Conservation (phyloP, 2,329 filamentous ascomycete species). For the Zymoseptoria tritici region DNA sequence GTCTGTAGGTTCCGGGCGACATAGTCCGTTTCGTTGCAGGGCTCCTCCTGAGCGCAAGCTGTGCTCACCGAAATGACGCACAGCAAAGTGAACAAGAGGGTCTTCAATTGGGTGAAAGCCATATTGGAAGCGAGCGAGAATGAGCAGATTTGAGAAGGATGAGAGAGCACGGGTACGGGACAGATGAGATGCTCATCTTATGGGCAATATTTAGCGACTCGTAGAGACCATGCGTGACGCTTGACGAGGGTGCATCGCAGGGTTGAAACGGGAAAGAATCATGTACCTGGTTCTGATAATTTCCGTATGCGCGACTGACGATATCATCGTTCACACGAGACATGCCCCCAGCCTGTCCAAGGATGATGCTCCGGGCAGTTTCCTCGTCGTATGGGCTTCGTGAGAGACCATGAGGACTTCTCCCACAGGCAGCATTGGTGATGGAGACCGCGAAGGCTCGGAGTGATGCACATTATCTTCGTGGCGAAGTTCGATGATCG, state of each 20-base stretch:
- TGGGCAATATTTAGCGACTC: not conserved
- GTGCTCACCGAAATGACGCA: not conserved
- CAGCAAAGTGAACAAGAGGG: not conserved
- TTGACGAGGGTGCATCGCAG: not conserved
- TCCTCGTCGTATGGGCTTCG: no score
- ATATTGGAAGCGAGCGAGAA: not conserved
- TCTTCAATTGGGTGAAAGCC: not conserved
- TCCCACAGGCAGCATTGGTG: no score
- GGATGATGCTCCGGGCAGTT: no score
- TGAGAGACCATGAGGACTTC: no score
- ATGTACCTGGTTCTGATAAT: not conserved
- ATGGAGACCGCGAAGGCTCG: not conserved
- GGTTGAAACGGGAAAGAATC: not conserved
- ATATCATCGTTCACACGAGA: not conserved
- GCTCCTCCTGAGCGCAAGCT: not conserved
- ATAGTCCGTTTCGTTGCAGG: not conserved
- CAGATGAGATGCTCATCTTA: not conserved
- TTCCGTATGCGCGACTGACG: not conserved
- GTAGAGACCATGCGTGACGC: not conserved
- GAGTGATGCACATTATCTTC: not conserved
- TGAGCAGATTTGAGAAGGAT: not conserved
- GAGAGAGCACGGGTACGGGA: not conserved
- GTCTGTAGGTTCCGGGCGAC: slow-evolving; percentile 32
- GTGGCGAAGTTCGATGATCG: no score
- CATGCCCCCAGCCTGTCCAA: not conserved